Evolutionary conservation across 2,329 filamentous ascomycete genomes (phyloP), one percentile per base, ranked within the genome.

Genomic region (Nothophoma quercina): DNA sequence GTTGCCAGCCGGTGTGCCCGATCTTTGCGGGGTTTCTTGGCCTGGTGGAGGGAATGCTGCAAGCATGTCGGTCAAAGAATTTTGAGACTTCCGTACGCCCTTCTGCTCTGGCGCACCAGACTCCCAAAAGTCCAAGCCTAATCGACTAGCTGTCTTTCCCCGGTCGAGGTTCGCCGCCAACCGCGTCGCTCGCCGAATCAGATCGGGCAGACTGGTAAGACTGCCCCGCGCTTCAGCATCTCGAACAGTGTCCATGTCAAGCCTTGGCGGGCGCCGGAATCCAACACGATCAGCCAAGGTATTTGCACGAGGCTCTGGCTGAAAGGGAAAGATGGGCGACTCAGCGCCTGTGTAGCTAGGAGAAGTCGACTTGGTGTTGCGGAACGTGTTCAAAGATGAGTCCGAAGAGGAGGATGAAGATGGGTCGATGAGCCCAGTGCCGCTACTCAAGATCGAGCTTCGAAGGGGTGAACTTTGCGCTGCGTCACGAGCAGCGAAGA

Each of bases 151-250:
- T 16, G 86, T 87, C 60, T 77, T 88, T 10, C 93, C 93, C 60
- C 87, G 87, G 65, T 98, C 93, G 52, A 99, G 87, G 75, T 96
- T 92, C 0, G 90, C 85, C 13, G 93, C 93, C 29, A 98, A 79
- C 60, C 86, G 86, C 0, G 93, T 98, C 9, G 95, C 95, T 63
- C 95, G 85, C 66, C 86, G 84, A 62, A 99, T 98, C 55, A 99
- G 78, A 71, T 98, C 95, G 0, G 93, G 89, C 53, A 99, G 78
- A 74, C 93, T 97, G 1, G 95, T 98, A 58, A 96, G 80, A 70
- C 93, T 97, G 4, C 91, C 93, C 67, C 95, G 85, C 1, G 88
- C 85, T 73, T 97, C 91, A 13, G 90, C 90, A 43, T 88, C 86
- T 59, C 86, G 84, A 3, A 96, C 89, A 4, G 90, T 90, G 67